Base-by-base conservation (phyloP, 2,329 filamentous ascomycete genomes). In the Lecanicillium sp. region DNA sequence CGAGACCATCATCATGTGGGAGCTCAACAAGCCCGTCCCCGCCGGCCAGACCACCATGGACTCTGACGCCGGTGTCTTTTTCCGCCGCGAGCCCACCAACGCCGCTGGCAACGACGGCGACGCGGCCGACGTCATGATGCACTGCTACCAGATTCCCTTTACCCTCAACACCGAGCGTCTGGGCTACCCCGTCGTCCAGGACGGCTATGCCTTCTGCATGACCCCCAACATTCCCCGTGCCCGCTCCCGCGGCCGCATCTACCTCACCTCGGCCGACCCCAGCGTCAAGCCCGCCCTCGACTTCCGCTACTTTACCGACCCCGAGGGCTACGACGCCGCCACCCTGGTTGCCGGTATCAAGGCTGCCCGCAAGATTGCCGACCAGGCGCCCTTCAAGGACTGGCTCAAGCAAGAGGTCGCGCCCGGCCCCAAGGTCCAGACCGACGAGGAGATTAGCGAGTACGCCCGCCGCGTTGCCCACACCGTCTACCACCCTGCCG, bases 111-210 rank as follows among this genome's bases (percentile, higher is more conserved):
- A 69, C 47, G 86, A 94, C 50, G 83, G 83, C 37, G 75, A 83
- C 45, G 80, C 85, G 40, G 84, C 83, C 46, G 88, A 95, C 55
- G 66, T 94, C 53, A 94, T 94, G 88, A 92, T 92, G 83, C 87
- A 94, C 68, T 94, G 87, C 74, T 94, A 94, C 69, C 88, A 94
- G 64, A 94, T 94, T 49, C 87, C 87, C 38, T 94, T 94, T 65
- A 85, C 81, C 45, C 77, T 88, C 50, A 94, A 94, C 72, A 95
- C 87, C 2, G 67, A 73, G 40, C 80, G 85, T 29, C 73, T 95
- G 9, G 87, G 87, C 48, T 94, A 80, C 55, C 70, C 68, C 30
- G 57, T 62, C 42, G 55, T 72, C 44, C 51, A 74, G 44, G 78
- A 89, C 48, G 83, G 81, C 44, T 83, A 89, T 52, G 86, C 85